These are phyloP conservation scores for Actinidia chinensis DNA, from an alignment of 179 eudicot species.

Conservation along the genomic window DNA sequence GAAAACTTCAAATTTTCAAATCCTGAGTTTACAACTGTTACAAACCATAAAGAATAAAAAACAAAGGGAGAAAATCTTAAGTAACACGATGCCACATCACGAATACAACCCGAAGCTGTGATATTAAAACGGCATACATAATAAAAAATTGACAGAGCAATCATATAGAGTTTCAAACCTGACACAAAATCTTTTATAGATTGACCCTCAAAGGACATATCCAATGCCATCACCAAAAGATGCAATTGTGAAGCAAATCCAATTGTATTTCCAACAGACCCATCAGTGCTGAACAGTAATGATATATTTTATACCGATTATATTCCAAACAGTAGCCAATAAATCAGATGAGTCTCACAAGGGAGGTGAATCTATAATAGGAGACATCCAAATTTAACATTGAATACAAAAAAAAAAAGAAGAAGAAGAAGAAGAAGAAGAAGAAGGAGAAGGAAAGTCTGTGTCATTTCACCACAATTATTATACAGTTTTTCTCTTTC, in stretches of 20 bases:
- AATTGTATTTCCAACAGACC: constrained; percentile 43
- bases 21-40: constrained; percentile 63
- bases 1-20: constrained; percentile 73
- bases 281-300: constrained; percentile 33
- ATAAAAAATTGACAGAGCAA: background rate
- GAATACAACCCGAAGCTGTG: constrained; percentile 14
- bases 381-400: background rate
- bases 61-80: constrained; percentile 14
- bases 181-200: constrained; percentile 93
- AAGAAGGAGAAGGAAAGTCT: too few species aligned
- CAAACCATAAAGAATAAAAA: constrained; percentile 21
- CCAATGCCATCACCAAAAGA: constrained; percentile 71
- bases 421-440: too few species aligned
- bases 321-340: background rate
- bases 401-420: background rate
- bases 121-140: background rate
- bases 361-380: background rate
- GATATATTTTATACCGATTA: background rate
- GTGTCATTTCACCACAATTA: background rate
- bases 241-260: constrained; percentile 91
- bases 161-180: constrained; percentile 50
- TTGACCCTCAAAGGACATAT: constrained; percentile 71
- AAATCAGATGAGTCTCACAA: constrained; percentile 7
- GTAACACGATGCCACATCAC: background rate
- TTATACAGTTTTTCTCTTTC: background rate